Evolutionary conservation across 1,284 basidiomycete species (phyloP).

Genomic region (Naganishia liquefaciens): DNA sequence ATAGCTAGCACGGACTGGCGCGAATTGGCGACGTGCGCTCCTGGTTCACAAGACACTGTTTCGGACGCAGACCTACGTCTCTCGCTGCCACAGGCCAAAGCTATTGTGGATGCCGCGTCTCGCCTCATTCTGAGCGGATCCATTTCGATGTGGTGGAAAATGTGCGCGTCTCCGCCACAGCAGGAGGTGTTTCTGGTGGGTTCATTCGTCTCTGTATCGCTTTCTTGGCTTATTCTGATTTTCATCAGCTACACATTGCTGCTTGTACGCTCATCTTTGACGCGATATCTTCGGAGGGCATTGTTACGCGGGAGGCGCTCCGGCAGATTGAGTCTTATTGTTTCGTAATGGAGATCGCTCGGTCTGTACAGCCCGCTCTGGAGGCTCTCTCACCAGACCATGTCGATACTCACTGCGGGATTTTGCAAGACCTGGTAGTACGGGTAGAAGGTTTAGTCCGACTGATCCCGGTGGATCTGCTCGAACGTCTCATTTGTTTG

Average conservation of each 20-base stretch:
- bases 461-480: no score
- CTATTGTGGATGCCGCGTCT: neutral
- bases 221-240: no score
- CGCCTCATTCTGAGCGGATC: constrained; percentile 1
- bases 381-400: neutral
- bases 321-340: neutral
- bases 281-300: neutral
- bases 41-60: neutral
- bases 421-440: neutral
- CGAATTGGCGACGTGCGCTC: neutral
- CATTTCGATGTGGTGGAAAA: constrained; percentile 11
- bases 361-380: neutral
- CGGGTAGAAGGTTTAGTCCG: neutral
- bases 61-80: neutral
- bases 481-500: neutral
- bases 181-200: constrained; percentile 1
- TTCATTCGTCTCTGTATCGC: no score
- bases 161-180: neutral
- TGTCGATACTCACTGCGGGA: neutral
- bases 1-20: constrained; percentile 13
- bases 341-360: constrained; percentile 5
- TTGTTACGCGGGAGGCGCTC: neutral
- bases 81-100: constrained; percentile 1
- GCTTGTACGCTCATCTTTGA: neutral
- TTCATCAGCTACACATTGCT: constrained; percentile 14